phyloP scores from a whole-genome alignment of 768 basidiomycete species.

The Tricholoma matsutake region DNA sequence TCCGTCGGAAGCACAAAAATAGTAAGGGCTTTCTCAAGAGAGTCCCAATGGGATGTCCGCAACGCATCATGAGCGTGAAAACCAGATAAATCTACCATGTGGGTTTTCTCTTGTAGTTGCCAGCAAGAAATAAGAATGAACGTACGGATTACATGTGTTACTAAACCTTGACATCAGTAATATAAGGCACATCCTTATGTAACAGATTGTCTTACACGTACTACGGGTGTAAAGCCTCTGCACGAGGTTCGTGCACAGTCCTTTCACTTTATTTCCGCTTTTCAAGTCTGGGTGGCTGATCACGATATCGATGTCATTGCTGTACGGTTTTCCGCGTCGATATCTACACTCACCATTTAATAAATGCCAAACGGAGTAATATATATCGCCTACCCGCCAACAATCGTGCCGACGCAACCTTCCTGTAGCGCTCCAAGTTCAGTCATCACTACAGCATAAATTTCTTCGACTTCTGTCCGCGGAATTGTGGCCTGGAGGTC shows the following conservation, averaged over 20 bases:
- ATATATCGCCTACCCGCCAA: slow-evolving; percentile 69
- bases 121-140: slow-evolving; percentile 8
- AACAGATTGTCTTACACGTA: slow-evolving; percentile 23
- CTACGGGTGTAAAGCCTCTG: slow-evolving; percentile 54
- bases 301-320: slow-evolving; percentile 88
- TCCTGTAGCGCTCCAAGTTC: slow-evolving; percentile 60
- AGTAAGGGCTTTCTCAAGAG: slow-evolving; percentile 81
- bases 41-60: slow-evolving; percentile 65
- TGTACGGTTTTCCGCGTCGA: slow-evolving; percentile 76
- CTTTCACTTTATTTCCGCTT: slow-evolving; percentile 47
- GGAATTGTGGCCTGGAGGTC: slow-evolving; percentile 61
- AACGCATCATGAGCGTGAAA: slow-evolving; percentile 56
- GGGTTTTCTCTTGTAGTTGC: not conserved
- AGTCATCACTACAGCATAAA: slow-evolving; percentile 62
- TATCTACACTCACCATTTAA: slow-evolving; percentile 45
- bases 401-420: slow-evolving; percentile 73
- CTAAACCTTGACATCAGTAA: slow-evolving; percentile 44
- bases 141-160: slow-evolving; percentile 86
- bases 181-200: not conserved
- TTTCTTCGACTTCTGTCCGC: slow-evolving; percentile 74
- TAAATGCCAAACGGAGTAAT: not conserved
- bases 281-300: slow-evolving; percentile 65
- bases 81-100: slow-evolving; percentile 49
- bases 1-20: slow-evolving; percentile 64
- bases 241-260: slow-evolving; percentile 60